Evolutionary conservation across 2,329 filamentous ascomycete species (phyloP), one percentile per base, ranked within the genome.

Genomic region (Fusarium pininemorale): DNA sequence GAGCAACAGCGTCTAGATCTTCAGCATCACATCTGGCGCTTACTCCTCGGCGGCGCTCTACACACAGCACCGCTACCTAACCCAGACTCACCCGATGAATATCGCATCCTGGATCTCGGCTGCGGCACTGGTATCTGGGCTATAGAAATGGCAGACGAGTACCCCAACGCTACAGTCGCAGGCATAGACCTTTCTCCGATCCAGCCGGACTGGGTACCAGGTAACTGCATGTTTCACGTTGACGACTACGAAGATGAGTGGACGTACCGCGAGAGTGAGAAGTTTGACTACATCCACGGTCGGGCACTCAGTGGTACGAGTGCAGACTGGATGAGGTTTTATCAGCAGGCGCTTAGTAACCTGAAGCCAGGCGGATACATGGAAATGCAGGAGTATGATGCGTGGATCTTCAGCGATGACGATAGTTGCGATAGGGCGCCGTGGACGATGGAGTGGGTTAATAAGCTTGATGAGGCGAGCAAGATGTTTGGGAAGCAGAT

Each of bases 171-270:
- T 2, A 70, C 75, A 11, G 80, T 85, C 15, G 77, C 83, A 26
- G 89, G 89, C 16, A 84, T 88, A 11, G 89, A 91, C 76, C 83
- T 91, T 6, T 89, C 87, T 18, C 88, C 89, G 3, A 90, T 90
- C 45, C 89, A 91, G 76, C 88, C 88, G 6, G 69, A 67, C 14
- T 79, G 86, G 81, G 86, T 91, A 7, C 90, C 90, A 3, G 83
- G 85, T 35, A 93, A 93, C 75, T 88, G 90, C 67, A 85, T 87
- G 64, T 93, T 93, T 74, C 85, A 91, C 63, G 87, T 93, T 41
- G 91, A 93, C 77, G 90, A 93, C 77, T 87, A 89, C 41, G 89
- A 90, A 77, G 86, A 89, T 76, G 77, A 82, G 35, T 84, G 73
- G 81, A 82, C 75, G 57, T 80, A 67, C 37, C 69, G 69, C 20